phyloP scores from a whole-genome alignment of 2,329 filamentous ascomycete species.

The Cordyceps farinosa region DNA sequence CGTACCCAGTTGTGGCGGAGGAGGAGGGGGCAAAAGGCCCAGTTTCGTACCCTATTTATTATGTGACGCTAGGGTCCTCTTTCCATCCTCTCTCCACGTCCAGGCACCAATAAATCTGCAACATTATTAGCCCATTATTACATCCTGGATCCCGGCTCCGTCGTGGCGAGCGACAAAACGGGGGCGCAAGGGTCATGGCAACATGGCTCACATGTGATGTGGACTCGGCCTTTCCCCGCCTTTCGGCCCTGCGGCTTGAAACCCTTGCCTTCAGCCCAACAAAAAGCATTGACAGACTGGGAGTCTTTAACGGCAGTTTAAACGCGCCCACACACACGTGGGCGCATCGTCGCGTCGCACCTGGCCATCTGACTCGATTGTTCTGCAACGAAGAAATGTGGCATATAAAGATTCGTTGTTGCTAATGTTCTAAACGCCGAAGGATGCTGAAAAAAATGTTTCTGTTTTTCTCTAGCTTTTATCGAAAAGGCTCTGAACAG shows the following conservation, averaged over 20 bases:
- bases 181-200: background rate
- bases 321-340: too few species aligned
- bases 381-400: too few species aligned
- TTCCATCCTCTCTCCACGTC: too few species aligned
- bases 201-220: background rate
- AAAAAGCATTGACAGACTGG: background rate
- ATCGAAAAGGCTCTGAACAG: too few species aligned
- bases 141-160: too few species aligned
- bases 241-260: background rate
- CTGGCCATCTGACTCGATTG: too few species aligned
- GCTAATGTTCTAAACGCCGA: too few species aligned
- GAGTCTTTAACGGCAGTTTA: too few species aligned
- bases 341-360: too few species aligned
- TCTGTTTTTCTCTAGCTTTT: too few species aligned
- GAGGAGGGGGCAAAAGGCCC: background rate
- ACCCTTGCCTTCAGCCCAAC: background rate
- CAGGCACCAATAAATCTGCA: background rate
- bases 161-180: background rate
- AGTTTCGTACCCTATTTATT: background rate
- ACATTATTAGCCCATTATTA: background rate
- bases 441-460: too few species aligned
- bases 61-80: background rate
- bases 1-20: background rate
- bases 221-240: slow-evolving; percentile 3
- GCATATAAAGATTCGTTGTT: too few species aligned